A percentile compares a stretch with the other conserved stretches of the same genome.
phyloP scores from a whole-genome alignment of 2,329 filamentous ascomycete species.

The Penicillium sp. region DNA sequence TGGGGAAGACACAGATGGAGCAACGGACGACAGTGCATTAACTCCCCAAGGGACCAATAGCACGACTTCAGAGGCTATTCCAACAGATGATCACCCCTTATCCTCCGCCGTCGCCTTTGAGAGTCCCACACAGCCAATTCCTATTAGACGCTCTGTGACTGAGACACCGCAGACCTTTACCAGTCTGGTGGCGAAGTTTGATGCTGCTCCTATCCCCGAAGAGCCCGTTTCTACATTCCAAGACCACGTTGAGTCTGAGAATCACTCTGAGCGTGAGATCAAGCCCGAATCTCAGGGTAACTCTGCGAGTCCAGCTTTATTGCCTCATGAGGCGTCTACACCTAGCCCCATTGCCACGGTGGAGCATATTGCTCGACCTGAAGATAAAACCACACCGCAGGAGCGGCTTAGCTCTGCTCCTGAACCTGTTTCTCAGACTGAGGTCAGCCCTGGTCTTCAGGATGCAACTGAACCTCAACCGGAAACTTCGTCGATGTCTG shows the following conservation, averaged over 20 bases:
- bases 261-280: background rate
- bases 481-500: too few relatives aligned
- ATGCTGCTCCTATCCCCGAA: constrained; percentile 25
- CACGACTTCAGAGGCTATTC: constrained; percentile 24
- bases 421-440: background rate
- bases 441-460: background rate
- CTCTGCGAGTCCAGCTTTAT: background rate
- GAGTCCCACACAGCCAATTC: constrained; percentile 11
- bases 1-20: constrained; percentile 34
- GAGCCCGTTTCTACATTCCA: background rate
- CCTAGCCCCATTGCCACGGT: background rate
- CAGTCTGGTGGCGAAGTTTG: constrained; percentile 40
- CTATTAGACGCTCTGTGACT: constrained; percentile 24
- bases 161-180: constrained; percentile 36
- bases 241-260: background rate
- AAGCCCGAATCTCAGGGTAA: background rate
- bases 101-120: constrained; percentile 6
- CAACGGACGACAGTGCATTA: constrained; percentile 33
- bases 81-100: constrained; percentile 19
- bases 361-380: background rate
- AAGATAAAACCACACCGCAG: background rate
- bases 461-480: background rate
- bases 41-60: constrained; percentile 26
- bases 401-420: too few relatives aligned
- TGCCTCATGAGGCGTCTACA: background rate